Evolutionary conservation across 805 yeast genomes (phyloP), one percentile per base, ranked within the genome.

Genomic region (Lachancea sp.): DNA sequence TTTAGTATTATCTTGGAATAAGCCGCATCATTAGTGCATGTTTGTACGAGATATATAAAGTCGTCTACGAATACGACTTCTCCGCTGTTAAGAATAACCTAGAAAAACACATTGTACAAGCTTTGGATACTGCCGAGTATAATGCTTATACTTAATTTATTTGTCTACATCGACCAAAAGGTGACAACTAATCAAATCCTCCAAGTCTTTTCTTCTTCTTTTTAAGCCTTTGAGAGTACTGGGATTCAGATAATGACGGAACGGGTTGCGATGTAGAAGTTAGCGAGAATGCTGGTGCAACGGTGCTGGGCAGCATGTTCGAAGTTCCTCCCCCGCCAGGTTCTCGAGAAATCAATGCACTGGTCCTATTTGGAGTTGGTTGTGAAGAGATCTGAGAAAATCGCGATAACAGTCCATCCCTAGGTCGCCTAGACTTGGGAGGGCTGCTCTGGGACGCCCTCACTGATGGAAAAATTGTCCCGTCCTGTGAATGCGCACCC

Each of bases 141-240:
- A 25, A 5, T 5, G 11, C 13, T n/a, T 25, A 25, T 12, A 25
- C 29, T 5, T n/a, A 25, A 5, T 25, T 25, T 8, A 25, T 15
- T 8, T 8, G 11, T 8, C 11, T 25, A 13, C n/a, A 16, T 29
- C 32, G 12, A 29, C 16, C 17, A 29, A 29, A 5, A 5, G 12
- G 16, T 5, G 34, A 19, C 19, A 12, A 15, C 35, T 50, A 73
- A 20, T 69, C 71, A 56, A 75, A 74, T 3, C 79, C 79, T 12
- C 76, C 68, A 42, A 68, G 65, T 47, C 64, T 68, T 52, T 68
- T 71, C 61, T 69, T 72, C 49, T 61, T 66, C 50, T 58, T 63
- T 42, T 55, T 60, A 4, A 43, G 33, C 16, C 50, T 36, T 23
- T 45, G 50, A 25, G 45, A 42, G 34, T 39, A 42, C 36, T 46